These are phyloP conservation scores for Digitaria exilis DNA, from an alignment of 202 grass and related monocot genomes.

Conservation along the genomic window DNA sequence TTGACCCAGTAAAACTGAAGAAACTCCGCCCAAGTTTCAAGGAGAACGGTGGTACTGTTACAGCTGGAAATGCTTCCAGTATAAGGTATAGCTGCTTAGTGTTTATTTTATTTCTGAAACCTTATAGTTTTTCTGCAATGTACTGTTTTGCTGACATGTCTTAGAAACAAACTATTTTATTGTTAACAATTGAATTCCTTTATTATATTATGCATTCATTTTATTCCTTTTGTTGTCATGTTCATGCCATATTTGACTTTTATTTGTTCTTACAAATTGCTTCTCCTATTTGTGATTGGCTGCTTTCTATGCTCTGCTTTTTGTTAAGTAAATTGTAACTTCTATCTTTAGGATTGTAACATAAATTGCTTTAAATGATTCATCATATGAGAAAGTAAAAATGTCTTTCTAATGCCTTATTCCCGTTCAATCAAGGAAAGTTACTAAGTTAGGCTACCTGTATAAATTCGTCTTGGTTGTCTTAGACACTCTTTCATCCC, in stretches of 20 bases:
- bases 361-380: no score
- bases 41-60: constrained; percentile 81
- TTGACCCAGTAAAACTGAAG: constrained; percentile 87
- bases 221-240: background rate
- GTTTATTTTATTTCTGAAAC: background rate
- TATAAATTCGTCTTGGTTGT: background rate
- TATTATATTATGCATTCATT: background rate
- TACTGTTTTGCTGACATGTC: constrained; percentile 8
- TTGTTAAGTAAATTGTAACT: background rate
- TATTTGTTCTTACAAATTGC: background rate
- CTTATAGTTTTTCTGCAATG: background rate
- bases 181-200: background rate
- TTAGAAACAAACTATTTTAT: background rate
- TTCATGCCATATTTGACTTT: constrained; percentile 8
- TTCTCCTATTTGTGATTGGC: background rate
- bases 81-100: constrained; percentile 65
- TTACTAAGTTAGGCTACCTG: background rate
- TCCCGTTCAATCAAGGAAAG: background rate
- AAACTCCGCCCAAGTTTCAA: constrained; percentile 97
- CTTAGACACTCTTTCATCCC: background rate
- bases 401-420: background rate
- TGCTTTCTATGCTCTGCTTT: constrained; percentile 10
- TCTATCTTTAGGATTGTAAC: background rate
- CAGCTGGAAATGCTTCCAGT: constrained; percentile 94
- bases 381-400: background rate